These are phyloP conservation scores for Dittrichia graveolens DNA, from an alignment of 129 eudicot genomes.

Conservation along the genomic window DNA sequence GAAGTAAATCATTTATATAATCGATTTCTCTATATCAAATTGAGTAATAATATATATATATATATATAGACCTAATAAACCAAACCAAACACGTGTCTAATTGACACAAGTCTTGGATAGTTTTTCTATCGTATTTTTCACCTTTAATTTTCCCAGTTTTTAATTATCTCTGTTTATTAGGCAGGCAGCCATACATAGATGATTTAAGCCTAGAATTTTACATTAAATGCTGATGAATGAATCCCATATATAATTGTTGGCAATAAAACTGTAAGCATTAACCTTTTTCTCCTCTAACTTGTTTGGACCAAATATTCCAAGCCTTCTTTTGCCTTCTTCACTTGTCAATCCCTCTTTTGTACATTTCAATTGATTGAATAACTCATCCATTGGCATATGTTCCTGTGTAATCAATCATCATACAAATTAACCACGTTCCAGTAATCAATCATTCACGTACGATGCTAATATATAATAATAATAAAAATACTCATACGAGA, in stretches of 20 bases:
- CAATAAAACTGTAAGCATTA: neutral
- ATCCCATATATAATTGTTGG: too few species aligned
- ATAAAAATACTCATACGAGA: conserved; percentile 43
- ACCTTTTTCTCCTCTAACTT: conserved; percentile 90
- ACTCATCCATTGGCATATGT: conserved; percentile 67
- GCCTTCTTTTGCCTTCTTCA: conserved; percentile 66
- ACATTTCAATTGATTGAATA: conserved; percentile 57
- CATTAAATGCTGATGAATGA: neutral
- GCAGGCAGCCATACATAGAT: too few species aligned
- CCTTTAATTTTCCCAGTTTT: too few species aligned
- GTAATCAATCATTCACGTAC: neutral
- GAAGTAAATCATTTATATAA: neutral
- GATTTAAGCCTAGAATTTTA: neutral
- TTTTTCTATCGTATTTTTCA: too few species aligned
- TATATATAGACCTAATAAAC: too few species aligned
- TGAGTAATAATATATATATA: too few species aligned
- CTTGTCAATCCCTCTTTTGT: conserved; percentile 57
- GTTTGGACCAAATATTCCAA: conserved; percentile 69
- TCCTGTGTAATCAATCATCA: conserved; percentile 51
- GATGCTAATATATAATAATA: neutral
- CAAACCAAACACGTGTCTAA: too few species aligned
- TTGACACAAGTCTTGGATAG: too few species aligned
- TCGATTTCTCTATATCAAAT: too few species aligned
- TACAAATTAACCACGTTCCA: too few species aligned
- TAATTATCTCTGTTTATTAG: too few species aligned